These are phyloP conservation scores for Phytophthora pseudosyringae DNA, from an alignment of 352 stramenopile species.

Conservation along the genomic window DNA sequence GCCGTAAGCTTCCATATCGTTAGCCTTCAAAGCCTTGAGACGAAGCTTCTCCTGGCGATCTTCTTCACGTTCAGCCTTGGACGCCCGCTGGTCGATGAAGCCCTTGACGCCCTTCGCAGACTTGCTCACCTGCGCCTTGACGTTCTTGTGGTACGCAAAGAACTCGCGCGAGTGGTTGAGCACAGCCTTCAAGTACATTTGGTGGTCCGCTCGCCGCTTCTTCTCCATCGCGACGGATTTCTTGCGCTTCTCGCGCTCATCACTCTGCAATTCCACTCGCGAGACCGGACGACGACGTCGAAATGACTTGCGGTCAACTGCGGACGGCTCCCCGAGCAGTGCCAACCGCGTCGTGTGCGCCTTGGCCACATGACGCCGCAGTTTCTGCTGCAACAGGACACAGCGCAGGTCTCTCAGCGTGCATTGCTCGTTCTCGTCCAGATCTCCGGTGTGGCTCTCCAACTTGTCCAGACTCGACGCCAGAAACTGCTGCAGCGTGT, in stretches of 20 bases:
- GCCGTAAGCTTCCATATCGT: slow-evolving; percentile 98
- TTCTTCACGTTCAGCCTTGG: slow-evolving; percentile 85
- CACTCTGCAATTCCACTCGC: slow-evolving; percentile 65
- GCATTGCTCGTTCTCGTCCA: slow-evolving; percentile 51
- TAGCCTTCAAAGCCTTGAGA: slow-evolving; percentile 92
- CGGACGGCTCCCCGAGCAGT: slow-evolving; percentile 64
- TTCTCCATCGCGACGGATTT: slow-evolving; percentile 87
- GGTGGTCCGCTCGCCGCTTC: slow-evolving; percentile 75
- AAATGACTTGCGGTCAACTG: slow-evolving; percentile 80
- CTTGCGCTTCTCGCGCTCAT: slow-evolving; percentile 83
- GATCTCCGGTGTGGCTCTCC: slow-evolving; percentile 42
- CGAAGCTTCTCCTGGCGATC: slow-evolving; percentile 88
- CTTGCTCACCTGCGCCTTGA: slow-evolving; percentile 75
- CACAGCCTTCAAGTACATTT: slow-evolving; percentile 82
- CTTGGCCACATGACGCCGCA: slow-evolving; percentile 65
- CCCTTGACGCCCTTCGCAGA: slow-evolving; percentile 74
- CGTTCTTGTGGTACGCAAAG: slow-evolving; percentile 88
- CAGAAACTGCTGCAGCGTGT: slow-evolving; percentile 76
- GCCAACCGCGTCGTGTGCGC: slow-evolving; percentile 71
- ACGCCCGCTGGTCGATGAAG: slow-evolving; percentile 78
- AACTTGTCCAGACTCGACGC: slow-evolving; percentile 67
- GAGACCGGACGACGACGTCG: slow-evolving; percentile 70
- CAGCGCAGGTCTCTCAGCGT: slow-evolving; percentile 72
- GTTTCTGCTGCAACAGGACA: slow-evolving; percentile 74
- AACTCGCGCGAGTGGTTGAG: slow-evolving; percentile 88